phyloP scores from a whole-genome alignment of 345 rosid genomes.

The Fremontodendron californicum region DNA sequence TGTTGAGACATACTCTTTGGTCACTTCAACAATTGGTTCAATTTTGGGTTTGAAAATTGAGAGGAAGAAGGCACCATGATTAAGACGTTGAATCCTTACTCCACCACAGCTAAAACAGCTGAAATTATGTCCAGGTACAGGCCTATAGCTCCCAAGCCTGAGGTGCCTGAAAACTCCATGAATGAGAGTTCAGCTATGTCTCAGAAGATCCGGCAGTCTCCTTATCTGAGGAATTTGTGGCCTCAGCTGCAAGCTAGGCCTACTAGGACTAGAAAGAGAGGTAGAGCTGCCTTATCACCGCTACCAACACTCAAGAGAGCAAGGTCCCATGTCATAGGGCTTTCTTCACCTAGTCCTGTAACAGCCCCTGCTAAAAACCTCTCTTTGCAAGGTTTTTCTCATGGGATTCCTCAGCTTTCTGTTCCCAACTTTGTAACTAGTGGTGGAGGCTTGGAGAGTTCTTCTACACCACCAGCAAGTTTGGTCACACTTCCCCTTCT shows the following conservation, averaged over 20 bases:
- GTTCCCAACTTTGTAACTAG: constrained; percentile 25
- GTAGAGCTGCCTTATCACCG: constrained; percentile 53
- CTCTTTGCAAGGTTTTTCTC: constrained; percentile 39
- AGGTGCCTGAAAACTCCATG: constrained; percentile 25
- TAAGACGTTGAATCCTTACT: constrained; percentile 54
- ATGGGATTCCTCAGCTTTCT: constrained; percentile 36
- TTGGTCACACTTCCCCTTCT: constrained; percentile 82
- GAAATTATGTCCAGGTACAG: constrained; percentile 93
- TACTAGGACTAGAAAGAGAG: constrained; percentile 85
- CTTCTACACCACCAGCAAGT: constrained; percentile 29
- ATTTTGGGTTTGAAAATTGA: not conserved
- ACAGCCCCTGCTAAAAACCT: constrained; percentile 24
- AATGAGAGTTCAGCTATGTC: constrained; percentile 46
- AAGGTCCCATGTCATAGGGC: constrained; percentile 31
- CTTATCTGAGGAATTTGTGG: constrained; percentile 75
- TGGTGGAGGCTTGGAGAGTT: constrained; percentile 25
- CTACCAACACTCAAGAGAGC: constrained; percentile 39
- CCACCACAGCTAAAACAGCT: constrained; percentile 67
- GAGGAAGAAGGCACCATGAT: constrained; percentile 43
- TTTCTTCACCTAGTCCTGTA: constrained; percentile 25
- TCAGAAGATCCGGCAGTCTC: constrained; percentile 62
- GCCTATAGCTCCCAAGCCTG: constrained; percentile 95
- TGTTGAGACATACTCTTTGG: not conserved
- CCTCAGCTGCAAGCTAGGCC: constrained; percentile 88
- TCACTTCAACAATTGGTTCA: not conserved